Evolutionary conservation across 768 basidiomycete genomes (phyloP).

Genomic region (Mycena amicta): DNA sequence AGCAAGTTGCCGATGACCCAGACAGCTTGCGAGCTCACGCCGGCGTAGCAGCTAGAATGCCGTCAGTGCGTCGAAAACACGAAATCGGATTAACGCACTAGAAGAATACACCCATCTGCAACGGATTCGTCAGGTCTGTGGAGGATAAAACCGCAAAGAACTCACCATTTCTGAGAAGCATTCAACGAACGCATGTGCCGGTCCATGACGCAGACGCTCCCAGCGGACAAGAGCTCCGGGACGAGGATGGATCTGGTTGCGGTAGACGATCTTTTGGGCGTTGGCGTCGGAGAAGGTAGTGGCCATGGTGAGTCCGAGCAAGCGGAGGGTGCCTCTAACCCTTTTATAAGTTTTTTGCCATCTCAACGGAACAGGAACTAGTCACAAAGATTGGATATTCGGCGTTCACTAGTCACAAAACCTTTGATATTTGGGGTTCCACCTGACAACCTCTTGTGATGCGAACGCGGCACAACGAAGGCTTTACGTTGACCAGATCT

Average conservation of each 20-base stretch:
- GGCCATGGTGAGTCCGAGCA: background rate
- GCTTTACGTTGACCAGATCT: background rate
- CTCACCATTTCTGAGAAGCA: slow-evolving; percentile 63
- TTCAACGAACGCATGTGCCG: slow-evolving; percentile 58
- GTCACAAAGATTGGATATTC: background rate
- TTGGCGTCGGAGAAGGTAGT: background rate
- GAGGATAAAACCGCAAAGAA: background rate
- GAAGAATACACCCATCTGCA: slow-evolving; percentile 61
- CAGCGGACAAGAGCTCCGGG: background rate
- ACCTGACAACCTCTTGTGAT: background rate
- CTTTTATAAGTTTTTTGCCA: background rate
- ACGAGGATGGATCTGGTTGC: background rate
- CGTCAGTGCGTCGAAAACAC: slow-evolving; percentile 23
- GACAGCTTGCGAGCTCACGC: slow-evolving; percentile 56
- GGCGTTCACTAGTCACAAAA: no score
- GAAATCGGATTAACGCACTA: slow-evolving; percentile 34
- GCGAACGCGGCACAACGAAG: background rate
- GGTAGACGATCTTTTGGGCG: background rate
- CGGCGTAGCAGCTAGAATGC: slow-evolving; percentile 28
- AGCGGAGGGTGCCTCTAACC: background rate
- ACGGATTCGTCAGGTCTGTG: slow-evolving; percentile 9
- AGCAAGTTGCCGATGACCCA: slow-evolving; percentile 51
- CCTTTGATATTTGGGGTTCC: background rate
- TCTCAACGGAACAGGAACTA: background rate
- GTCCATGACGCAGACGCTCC: slow-evolving; percentile 18